A percentile compares a stretch with the other conserved stretches of the same genome.
phyloP scores from a whole-genome alignment of 139 green algal species.

The Limnomonas spitsbergensis region DNA sequence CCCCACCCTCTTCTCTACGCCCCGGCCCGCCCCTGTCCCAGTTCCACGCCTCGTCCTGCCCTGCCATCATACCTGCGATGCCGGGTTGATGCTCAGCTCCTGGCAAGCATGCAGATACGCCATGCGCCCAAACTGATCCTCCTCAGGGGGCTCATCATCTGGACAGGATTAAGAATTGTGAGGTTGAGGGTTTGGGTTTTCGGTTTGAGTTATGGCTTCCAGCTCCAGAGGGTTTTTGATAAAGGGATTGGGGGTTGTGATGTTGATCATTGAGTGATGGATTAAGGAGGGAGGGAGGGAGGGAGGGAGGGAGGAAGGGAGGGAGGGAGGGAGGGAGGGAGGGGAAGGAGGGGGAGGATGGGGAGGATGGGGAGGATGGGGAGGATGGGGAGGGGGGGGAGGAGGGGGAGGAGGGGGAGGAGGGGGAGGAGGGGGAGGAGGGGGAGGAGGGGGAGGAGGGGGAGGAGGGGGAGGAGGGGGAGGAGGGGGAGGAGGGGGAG shows the following conservation, averaged over 20 bases:
- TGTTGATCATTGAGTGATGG: too few relatives aligned
- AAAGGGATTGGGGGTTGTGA: too few relatives aligned
- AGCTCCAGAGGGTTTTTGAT: too few relatives aligned
- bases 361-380: too few relatives aligned
- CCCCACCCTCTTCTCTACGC: too few relatives aligned
- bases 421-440: not conserved
- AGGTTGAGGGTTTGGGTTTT: too few relatives aligned
- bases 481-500: not conserved
- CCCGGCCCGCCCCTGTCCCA: too few relatives aligned
- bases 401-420: not conserved
- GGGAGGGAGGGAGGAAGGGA: not conserved
- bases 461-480: not conserved
- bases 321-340: not conserved
- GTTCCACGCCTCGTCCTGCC: too few relatives aligned
- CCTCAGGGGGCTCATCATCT: conserved; percentile 38
- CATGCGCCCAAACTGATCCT: conserved; percentile 44
- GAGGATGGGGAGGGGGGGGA: not conserved
- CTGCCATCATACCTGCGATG: conserved; percentile 28
- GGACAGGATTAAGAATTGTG: too few relatives aligned
- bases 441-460: not conserved
- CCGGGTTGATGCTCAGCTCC: conserved; percentile 36
- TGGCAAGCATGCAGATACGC: conserved; percentile 35
- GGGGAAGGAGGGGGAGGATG: too few relatives aligned
- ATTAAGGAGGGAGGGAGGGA: not conserved
- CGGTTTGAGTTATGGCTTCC: too few relatives aligned